These are phyloP conservation scores for Acanthamoeba castellanii DNA, from an alignment of 208 protist species.

Conservation along the genomic window DNA sequence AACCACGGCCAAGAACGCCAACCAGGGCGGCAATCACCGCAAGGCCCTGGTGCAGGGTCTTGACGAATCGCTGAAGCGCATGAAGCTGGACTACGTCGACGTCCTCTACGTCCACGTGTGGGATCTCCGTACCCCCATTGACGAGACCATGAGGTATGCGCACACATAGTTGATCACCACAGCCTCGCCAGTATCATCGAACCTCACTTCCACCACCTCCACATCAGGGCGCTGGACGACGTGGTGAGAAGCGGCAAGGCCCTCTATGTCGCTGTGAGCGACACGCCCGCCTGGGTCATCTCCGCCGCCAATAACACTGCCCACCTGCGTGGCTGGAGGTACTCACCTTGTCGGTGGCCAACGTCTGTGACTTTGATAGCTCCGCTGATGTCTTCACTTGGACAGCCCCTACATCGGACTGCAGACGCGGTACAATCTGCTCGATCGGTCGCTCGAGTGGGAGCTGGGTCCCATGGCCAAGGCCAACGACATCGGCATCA, in stretches of 20 bases:
- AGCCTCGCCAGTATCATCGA: background rate
- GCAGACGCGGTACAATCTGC: slow-evolving; percentile 66
- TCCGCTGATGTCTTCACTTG: background rate
- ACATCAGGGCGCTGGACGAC: slow-evolving; percentile 11
- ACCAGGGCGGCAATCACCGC: slow-evolving; percentile 11
- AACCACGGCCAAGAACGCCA: background rate
- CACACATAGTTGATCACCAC: too few species aligned
- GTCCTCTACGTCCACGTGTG: slow-evolving; percentile 15
- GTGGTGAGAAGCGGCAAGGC: slow-evolving; percentile 47
- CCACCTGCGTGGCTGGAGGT: slow-evolving; percentile 46
- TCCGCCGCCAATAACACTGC: background rate
- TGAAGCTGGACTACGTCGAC: slow-evolving; percentile 46
- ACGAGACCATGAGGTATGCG: background rate
- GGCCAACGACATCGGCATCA: background rate
- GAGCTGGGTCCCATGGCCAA: background rate
- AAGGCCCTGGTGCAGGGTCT: slow-evolving; percentile 34
- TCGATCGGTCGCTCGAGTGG: slow-evolving; percentile 57
- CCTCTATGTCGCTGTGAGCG: slow-evolving; percentile 17
- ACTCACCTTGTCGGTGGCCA: background rate
- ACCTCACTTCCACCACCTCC: background rate
- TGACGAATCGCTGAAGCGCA: slow-evolving; percentile 16
- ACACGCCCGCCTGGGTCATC: slow-evolving; percentile 41
- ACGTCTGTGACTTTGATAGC: too few species aligned
- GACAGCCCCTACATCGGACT: slow-evolving; percentile 22
- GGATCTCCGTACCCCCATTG: background rate